These are phyloP conservation scores for Penicillium rolfsii DNA, from an alignment of 2,329 filamentous ascomycete genomes.

Conservation along the genomic window DNA sequence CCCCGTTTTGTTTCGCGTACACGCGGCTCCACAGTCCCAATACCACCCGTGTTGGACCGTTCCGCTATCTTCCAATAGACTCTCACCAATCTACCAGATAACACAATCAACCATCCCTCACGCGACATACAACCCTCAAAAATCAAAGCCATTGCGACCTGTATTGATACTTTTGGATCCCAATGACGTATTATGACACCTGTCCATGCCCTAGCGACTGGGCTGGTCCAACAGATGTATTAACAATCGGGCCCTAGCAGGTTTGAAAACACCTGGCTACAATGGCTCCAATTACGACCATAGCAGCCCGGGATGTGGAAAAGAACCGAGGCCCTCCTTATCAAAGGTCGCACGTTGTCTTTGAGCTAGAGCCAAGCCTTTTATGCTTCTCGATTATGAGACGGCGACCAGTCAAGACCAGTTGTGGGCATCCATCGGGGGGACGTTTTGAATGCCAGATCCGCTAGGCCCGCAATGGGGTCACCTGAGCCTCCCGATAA, in stretches of 20 bases:
- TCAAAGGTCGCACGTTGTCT: constrained; percentile 9
- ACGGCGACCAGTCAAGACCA: neutral
- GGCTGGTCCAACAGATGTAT: neutral
- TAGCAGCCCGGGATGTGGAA: neutral
- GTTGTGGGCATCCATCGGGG: neutral
- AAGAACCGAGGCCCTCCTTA: constrained; percentile 5
- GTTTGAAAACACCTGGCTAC: neutral
- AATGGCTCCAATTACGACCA: neutral
- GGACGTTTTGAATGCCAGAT: constrained; percentile 22
- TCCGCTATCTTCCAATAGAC: constrained; percentile 15
- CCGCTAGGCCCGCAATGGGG: constrained; percentile 19
- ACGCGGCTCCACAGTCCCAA: constrained; percentile 13
- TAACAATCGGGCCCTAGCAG: neutral
- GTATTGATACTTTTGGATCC: constrained; percentile 4
- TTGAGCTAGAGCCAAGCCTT: constrained; percentile 2
- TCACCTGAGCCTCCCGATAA: constrained; percentile 32
- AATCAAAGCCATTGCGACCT: constrained; percentile 16
- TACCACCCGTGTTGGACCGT: constrained; percentile 7
- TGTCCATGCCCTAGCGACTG: neutral
- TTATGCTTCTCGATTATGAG: neutral
- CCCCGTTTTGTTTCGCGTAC: neutral
- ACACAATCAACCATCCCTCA: constrained; percentile 10
- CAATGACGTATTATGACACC: neutral
- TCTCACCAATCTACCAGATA: constrained; percentile 7
- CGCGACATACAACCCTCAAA: constrained; percentile 7